Percentiles rank a stretch among this genome's conserved stretches.
phyloP scores from a whole-genome alignment of 1,284 basidiomycete genomes.

The Trichosporon faecale region DNA sequence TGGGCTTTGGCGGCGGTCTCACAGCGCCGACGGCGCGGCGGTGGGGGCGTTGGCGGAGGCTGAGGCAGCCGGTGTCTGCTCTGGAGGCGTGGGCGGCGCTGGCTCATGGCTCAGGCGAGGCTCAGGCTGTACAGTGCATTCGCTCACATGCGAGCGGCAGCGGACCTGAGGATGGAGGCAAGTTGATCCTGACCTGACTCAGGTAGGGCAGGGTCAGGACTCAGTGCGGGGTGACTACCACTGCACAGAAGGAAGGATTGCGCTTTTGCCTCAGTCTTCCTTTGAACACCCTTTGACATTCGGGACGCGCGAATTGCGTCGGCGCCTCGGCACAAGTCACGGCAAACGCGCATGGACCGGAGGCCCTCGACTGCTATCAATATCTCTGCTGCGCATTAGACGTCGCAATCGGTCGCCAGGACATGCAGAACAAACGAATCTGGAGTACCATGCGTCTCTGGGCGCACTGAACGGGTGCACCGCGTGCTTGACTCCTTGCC shows the following conservation, averaged over 20 bases:
- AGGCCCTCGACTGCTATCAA: not conserved
- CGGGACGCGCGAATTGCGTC: too few relatives aligned
- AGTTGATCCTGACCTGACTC: not conserved
- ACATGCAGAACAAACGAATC: too few relatives aligned
- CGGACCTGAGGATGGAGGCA: not conserved
- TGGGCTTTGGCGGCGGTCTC: too few relatives aligned
- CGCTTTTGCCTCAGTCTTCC: not conserved
- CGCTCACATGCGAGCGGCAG: not conserved
- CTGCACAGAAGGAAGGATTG: not conserved
- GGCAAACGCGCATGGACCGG: not conserved
- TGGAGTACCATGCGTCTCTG: too few relatives aligned
- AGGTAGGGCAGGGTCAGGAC: not conserved
- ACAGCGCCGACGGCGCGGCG: too few relatives aligned
- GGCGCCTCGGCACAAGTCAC: not conserved
- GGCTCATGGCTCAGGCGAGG: too few relatives aligned
- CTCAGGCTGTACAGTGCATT: not conserved
- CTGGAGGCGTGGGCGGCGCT: too few relatives aligned
- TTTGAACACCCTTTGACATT: too few relatives aligned
- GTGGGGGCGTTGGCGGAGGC: too few relatives aligned
- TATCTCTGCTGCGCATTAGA: not conserved
- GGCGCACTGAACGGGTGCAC: not conserved
- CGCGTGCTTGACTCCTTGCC: not conserved
- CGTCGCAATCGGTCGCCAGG: too few relatives aligned
- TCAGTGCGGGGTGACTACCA: not conserved
- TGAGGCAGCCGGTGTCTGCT: too few relatives aligned